A percentile compares a stretch with the other conserved stretches of the same genome.
These are phyloP conservation scores for Calonectria honghensis DNA, from an alignment of 2,329 filamentous ascomycete species.

Conservation along the genomic window DNA sequence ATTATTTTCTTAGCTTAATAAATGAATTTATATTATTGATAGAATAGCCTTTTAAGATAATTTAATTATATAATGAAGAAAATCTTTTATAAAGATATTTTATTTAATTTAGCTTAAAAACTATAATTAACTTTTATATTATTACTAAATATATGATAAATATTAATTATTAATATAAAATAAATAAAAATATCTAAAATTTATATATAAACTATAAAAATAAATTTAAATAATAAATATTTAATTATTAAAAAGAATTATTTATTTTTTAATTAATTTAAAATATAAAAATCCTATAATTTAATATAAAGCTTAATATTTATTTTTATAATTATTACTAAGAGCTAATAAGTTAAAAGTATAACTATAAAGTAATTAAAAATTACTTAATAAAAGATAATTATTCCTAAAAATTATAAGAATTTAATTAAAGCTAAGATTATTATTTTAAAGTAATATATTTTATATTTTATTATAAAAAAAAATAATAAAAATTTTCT, in stretches of 20 bases:
- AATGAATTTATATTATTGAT: background rate
- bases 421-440: background rate
- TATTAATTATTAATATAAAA: slow-evolving; percentile 1
- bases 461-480: slow-evolving; percentile 30
- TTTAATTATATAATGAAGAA: background rate
- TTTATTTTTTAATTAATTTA: background rate
- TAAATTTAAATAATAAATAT: too few species aligned
- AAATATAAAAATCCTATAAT: background rate
- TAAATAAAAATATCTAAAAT: slow-evolving; percentile 18
- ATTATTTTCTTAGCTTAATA: background rate
- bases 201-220: background rate
- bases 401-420: background rate
- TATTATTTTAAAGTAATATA: slow-evolving; percentile 28
- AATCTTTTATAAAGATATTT: background rate
- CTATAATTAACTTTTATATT: too few species aligned
- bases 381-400: background rate
- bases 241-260: too few species aligned
- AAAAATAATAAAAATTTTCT: slow-evolving; percentile 10
- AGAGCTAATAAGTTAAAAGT: background rate
- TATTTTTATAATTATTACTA: slow-evolving; percentile 15
- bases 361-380: background rate
- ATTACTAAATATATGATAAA: background rate
- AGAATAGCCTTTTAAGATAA: too few species aligned
- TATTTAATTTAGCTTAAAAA: background rate
- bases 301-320: background rate